These are phyloP conservation scores for Suillus decipiens DNA, from an alignment of 768 basidiomycete species.

Conservation along the genomic window DNA sequence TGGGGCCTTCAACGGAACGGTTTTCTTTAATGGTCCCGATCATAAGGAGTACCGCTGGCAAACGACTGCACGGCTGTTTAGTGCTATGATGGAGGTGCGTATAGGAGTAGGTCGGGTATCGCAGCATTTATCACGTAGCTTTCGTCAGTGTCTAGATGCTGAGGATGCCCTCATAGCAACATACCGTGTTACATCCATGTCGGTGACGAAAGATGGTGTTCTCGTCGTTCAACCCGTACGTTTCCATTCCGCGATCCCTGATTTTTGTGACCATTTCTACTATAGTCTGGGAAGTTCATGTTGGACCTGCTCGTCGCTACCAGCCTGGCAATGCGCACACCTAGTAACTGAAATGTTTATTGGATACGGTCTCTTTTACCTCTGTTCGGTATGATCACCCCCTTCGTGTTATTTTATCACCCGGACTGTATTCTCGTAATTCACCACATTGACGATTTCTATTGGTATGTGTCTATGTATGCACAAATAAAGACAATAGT, in stretches of 20 bases:
- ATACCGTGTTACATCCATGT: conserved; percentile 27
- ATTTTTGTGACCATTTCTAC: conserved; percentile 7
- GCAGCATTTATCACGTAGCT: conserved; percentile 1
- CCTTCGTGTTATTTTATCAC: neutral
- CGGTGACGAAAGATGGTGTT: conserved; percentile 29
- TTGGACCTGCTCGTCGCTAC: conserved; percentile 31
- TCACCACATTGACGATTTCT: too few relatives aligned
- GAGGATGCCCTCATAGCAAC: conserved; percentile 26
- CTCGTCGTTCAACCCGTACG: conserved; percentile 29
- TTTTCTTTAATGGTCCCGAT: conserved; percentile 29
- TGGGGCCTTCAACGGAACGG: conserved; percentile 10
- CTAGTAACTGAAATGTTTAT: conserved; percentile 15
- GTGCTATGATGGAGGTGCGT: conserved; percentile 28
- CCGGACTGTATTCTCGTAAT: neutral
- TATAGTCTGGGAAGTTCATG: conserved; percentile 25
- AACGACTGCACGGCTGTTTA: conserved; percentile 14
- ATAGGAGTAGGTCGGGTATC: neutral
- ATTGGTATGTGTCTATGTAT: neutral
- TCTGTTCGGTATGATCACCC: neutral
- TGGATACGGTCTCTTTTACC: neutral
- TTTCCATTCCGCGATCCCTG: neutral
- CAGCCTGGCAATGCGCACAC: conserved; percentile 26
- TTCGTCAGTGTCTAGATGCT: conserved; percentile 20
- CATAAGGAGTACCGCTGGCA: conserved; percentile 26
- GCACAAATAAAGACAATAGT: neutral